These are phyloP conservation scores for Naganishia antarctica DNA, from an alignment of 768 basidiomycete genomes.

Conservation along the genomic window DNA sequence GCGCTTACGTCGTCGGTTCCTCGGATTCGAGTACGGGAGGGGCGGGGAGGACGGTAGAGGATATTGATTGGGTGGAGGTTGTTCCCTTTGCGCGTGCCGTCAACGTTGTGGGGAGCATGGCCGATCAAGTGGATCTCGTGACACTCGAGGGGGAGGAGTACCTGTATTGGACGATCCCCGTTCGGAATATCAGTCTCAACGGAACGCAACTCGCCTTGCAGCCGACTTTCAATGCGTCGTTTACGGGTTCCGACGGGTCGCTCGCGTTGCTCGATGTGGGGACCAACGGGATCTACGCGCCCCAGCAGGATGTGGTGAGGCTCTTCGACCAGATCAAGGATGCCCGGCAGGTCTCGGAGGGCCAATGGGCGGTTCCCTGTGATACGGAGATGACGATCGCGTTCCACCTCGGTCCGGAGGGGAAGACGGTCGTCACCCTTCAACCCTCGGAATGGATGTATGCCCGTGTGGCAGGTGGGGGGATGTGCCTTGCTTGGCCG, in stretches of 20 bases:
- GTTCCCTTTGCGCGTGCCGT: slow-evolving; percentile 35
- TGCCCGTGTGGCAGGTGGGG: slow-evolving; percentile 33
- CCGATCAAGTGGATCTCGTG: background rate
- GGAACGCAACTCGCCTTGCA: slow-evolving; percentile 35
- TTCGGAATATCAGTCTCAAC: slow-evolving; percentile 40
- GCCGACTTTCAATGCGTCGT: slow-evolving; percentile 35
- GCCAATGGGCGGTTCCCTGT: slow-evolving; percentile 45
- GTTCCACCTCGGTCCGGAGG: slow-evolving; percentile 44
- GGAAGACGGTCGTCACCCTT: slow-evolving; percentile 33
- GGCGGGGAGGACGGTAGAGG: slow-evolving; percentile 31
- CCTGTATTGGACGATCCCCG: slow-evolving; percentile 39
- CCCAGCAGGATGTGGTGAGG: slow-evolving; percentile 40
- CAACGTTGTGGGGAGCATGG: background rate
- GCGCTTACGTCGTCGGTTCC: slow-evolving; percentile 30
- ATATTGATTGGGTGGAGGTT: slow-evolving; percentile 45
- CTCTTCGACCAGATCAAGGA: slow-evolving; percentile 39
- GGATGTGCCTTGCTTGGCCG: slow-evolving; percentile 46
- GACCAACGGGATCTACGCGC: slow-evolving; percentile 43
- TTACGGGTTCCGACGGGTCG: slow-evolving; percentile 28
- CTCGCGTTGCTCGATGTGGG: slow-evolving; percentile 44
- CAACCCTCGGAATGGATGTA: slow-evolving; percentile 47
- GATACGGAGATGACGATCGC: slow-evolving; percentile 41
- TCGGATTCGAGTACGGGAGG: slow-evolving; percentile 8
- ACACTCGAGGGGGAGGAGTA: slow-evolving; percentile 29
- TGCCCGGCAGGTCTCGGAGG: slow-evolving; percentile 38